Conservation (phyloP, 441 rosid genomes). For the Pelargonium fulgidum region DNA sequence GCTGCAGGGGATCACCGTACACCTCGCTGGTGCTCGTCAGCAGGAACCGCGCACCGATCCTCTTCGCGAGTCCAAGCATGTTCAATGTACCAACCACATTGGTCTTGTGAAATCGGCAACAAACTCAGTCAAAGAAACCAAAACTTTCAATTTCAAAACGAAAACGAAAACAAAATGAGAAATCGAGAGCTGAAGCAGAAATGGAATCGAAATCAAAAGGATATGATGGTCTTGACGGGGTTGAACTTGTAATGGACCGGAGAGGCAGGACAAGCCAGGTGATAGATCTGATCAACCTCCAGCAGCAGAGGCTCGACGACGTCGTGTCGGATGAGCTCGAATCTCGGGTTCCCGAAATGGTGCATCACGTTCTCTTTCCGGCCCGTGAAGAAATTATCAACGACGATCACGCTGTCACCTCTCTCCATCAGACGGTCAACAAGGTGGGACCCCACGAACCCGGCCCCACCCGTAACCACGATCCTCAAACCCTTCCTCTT, state of each 20-base stretch:
- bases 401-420: constrained; percentile 88
- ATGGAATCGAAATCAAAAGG: constrained; percentile 39
- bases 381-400: constrained; percentile 88
- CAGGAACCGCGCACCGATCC: constrained; percentile 81
- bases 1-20: constrained; percentile 91
- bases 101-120: constrained; percentile 56
- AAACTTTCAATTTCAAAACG: too few species aligned
- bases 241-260: constrained; percentile 93
- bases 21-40: constrained; percentile 92
- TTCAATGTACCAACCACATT: constrained; percentile 88
- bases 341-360: constrained; percentile 78
- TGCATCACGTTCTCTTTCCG: constrained; percentile 92
- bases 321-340: constrained; percentile 85
- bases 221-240: constrained; percentile 84
- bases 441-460: constrained; percentile 87
- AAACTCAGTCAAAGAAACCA: constrained; percentile 26
- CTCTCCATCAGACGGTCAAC: constrained; percentile 83
- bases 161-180: background rate
- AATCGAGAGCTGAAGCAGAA: background rate
- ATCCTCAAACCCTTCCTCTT: constrained; percentile 67
- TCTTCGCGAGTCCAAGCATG: constrained; percentile 83
- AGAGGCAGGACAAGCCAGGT: constrained; percentile 88
- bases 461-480: constrained; percentile 91
- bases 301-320: constrained; percentile 79
- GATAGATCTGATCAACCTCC: constrained; percentile 96